A percentile compares a stretch with the other conserved stretches of the same genome.
phyloP scores from a whole-genome alignment of 2,329 filamentous ascomycete genomes.

The Fusarium verticillioides region DNA sequence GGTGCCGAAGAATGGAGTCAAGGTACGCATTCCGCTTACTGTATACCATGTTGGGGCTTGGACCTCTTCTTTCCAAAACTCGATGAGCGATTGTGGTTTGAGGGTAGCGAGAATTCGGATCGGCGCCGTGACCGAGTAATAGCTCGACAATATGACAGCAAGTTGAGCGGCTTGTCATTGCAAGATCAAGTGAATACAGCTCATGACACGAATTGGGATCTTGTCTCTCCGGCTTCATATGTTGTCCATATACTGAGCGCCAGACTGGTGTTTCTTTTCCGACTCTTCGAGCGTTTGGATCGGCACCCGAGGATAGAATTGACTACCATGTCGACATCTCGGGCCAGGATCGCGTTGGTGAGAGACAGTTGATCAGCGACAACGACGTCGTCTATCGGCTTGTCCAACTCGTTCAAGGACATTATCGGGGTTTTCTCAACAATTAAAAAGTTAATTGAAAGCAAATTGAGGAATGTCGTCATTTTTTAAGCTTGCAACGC shows the following conservation, averaged over 20 bases:
- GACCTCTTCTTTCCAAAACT: not conserved
- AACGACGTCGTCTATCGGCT: not conserved
- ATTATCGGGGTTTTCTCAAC: accelerated
- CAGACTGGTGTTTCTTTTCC: accelerated
- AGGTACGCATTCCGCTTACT: not conserved
- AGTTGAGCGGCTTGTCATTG: not conserved
- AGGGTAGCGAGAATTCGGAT: not conserved
- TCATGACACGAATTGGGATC: not conserved
- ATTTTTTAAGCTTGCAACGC: not conserved
- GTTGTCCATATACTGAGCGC: accelerated
- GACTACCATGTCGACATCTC: not conserved
- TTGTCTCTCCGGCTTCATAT: accelerated
- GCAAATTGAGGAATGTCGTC: accelerated
- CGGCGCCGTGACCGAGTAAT: accelerated
- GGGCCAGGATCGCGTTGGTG: not conserved
- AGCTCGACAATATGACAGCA: not conserved
- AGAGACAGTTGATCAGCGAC: not conserved
- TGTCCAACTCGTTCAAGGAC: accelerated
- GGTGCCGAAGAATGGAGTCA: not conserved
- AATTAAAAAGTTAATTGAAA: accelerated
- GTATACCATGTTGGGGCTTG: accelerated
- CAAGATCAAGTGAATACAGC: not conserved
- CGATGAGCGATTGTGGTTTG: accelerated
- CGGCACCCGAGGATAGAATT: accelerated
- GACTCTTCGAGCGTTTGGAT: not conserved